phyloP scores from a whole-genome alignment of 2,329 filamentous ascomycete species.

The Thermothelomyces thermophilus region DNA sequence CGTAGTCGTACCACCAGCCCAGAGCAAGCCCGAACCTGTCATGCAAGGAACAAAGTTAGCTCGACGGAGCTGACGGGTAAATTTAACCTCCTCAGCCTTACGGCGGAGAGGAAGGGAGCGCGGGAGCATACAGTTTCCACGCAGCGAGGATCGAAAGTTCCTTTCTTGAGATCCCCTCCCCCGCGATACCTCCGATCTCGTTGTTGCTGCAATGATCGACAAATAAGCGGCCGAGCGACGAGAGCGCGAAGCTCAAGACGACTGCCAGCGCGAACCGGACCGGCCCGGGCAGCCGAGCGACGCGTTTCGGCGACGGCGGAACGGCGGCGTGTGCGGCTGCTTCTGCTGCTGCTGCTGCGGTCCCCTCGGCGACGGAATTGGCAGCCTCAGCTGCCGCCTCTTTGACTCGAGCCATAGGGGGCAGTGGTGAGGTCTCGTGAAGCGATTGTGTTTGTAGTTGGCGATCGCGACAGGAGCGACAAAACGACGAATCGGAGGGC shows the following conservation, averaged over 20 bases:
- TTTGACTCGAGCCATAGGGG: conserved; percentile 15
- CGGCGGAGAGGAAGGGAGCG: conserved; percentile 8
- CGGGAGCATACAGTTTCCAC: conserved; percentile 48
- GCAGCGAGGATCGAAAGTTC: conserved; percentile 50
- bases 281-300: conserved; percentile 38
- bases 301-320: conserved; percentile 16
- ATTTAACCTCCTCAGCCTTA: conserved; percentile 29
- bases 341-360: conserved; percentile 6
- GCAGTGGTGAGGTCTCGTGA: not conserved
- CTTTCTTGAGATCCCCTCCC: conserved; percentile 44
- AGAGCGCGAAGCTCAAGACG: conserved; percentile 53
- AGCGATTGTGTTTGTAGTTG: not conserved
- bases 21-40: conserved; percentile 62
- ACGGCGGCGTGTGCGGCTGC: conserved; percentile 5
- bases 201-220: conserved; percentile 53
- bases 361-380: conserved; percentile 8
- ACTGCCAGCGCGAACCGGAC: conserved; percentile 49
- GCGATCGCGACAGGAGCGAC: not conserved
- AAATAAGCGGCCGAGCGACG: conserved; percentile 57
- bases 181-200: conserved; percentile 62
- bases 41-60: conserved; percentile 25
- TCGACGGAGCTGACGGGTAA: conserved; percentile 10
- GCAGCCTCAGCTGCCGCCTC: conserved; percentile 18
- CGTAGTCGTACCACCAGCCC: conserved; percentile 68
- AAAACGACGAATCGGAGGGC: not conserved